phyloP scores from a whole-genome alignment of 441 rosid species.

The Aleurites moluccanus region DNA sequence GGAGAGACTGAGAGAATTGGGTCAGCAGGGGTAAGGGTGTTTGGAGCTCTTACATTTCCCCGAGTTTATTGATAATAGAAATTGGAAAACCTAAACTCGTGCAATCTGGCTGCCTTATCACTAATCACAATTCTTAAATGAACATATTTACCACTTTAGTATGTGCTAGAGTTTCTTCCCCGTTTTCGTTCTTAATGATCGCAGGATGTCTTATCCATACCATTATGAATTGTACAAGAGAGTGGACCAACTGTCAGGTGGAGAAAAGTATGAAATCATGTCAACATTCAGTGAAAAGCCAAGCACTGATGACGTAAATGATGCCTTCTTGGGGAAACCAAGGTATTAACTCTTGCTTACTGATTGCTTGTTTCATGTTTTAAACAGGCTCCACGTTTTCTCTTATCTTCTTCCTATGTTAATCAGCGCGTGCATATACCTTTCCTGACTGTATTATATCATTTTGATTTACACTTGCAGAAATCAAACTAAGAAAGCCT shows the following conservation, averaged over 20 bases:
- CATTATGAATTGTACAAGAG: conserved; percentile 76
- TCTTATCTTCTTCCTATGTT: background rate
- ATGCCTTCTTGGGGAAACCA: conserved; percentile 72
- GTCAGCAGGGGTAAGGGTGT: background rate
- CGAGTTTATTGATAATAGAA: too few species aligned
- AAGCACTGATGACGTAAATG: conserved; percentile 61
- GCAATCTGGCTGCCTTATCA: background rate
- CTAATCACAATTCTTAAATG: background rate
- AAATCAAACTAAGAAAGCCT: conserved; percentile 56
- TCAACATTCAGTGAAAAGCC: conserved; percentile 65
- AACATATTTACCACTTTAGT: background rate
- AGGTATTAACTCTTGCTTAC: conserved; percentile 33
- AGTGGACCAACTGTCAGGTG: conserved; percentile 53
- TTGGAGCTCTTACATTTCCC: background rate
- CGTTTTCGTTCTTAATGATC: conserved; percentile 1
- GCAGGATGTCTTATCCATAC: conserved; percentile 74
- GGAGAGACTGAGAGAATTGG: background rate
- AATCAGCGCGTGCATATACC: too few species aligned
- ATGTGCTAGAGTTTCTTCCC: too few species aligned
- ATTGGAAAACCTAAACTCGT: background rate
- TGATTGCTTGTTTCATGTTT: background rate
- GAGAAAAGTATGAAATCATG: conserved; percentile 65
- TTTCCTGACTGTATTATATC: background rate
- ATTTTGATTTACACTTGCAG: conserved; percentile 36
- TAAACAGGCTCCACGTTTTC: background rate